These are phyloP conservation scores for Cercospora sesami DNA, from an alignment of 2,329 filamentous ascomycete genomes.

Conservation along the genomic window DNA sequence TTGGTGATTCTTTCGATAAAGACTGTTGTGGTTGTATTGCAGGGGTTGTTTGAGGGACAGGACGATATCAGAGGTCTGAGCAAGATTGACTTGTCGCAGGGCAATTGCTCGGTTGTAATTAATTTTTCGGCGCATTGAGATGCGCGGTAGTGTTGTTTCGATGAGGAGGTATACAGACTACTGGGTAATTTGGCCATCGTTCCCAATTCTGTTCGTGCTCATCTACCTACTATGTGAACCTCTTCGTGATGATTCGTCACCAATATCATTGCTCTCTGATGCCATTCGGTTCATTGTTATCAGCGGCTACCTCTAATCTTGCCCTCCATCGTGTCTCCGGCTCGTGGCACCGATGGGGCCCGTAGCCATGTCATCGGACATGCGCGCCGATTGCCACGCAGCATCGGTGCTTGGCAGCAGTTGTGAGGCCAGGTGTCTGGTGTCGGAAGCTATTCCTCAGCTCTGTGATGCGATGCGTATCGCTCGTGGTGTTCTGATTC, in stretches of 20 bases:
- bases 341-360: not conserved
- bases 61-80: not conserved
- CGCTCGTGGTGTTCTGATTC: not conserved
- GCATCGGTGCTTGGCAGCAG: not conserved
- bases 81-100: not conserved
- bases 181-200: not conserved
- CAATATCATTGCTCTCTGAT: not conserved
- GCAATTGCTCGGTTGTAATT: not conserved
- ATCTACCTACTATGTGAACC: not conserved
- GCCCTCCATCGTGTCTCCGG: not conserved
- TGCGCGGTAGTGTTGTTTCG: not conserved
- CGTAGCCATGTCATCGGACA: not conserved
- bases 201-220: not conserved
- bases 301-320: not conserved
- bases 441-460: not conserved
- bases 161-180: not conserved
- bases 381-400: not conserved
- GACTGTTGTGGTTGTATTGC: not conserved
- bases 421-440: not conserved
- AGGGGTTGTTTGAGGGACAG: not conserved
- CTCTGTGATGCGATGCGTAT: not conserved
- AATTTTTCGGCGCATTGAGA: not conserved
- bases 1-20: not conserved
- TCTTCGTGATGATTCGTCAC: not conserved
- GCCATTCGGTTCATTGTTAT: not conserved